These are phyloP conservation scores for Paramecium pentaurelia DNA, from an alignment of 73 alveolate genomes.

Conservation along the genomic window DNA sequence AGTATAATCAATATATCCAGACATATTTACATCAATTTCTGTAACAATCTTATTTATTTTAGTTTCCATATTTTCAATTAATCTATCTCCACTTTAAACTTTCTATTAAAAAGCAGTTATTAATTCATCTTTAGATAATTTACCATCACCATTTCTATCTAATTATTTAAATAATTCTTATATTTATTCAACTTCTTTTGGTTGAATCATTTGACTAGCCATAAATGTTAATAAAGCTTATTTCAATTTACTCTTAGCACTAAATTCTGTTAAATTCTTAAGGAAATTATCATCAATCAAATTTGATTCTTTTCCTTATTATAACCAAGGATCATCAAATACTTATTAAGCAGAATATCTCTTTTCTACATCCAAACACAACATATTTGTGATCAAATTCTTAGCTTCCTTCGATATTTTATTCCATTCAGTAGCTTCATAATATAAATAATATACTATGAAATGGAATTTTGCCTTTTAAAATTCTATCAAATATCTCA, in stretches of 20 bases:
- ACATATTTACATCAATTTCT: conserved; percentile 55
- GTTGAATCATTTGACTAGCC: conserved; percentile 40
- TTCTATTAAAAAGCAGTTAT: neutral
- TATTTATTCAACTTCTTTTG: conserved; percentile 22
- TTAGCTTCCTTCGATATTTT: conserved; percentile 64
- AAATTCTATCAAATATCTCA: conserved; percentile 67
- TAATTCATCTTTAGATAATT: conserved; percentile 8
- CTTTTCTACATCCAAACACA: conserved; percentile 47
- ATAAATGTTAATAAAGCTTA: conserved; percentile 25
- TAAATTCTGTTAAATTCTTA: conserved; percentile 46
- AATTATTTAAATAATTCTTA: neutral
- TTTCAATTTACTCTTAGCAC: conserved; percentile 32
- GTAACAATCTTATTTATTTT: neutral
- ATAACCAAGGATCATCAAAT: conserved; percentile 43
- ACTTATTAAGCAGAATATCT: conserved; percentile 55
- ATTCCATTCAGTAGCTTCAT: conserved; percentile 59
- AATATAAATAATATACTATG: neutral
- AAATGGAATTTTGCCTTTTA: conserved; percentile 68
- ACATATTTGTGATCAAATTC: conserved; percentile 62
- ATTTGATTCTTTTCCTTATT: neutral
- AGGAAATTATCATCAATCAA: conserved; percentile 16
- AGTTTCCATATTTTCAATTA: conserved; percentile 15
- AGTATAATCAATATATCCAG: conserved; percentile 58
- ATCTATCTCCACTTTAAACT: neutral
- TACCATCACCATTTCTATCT: conserved; percentile 54